phyloP scores from a whole-genome alignment of 176 grass and related monocot genomes.

The Avena atlantica region DNA sequence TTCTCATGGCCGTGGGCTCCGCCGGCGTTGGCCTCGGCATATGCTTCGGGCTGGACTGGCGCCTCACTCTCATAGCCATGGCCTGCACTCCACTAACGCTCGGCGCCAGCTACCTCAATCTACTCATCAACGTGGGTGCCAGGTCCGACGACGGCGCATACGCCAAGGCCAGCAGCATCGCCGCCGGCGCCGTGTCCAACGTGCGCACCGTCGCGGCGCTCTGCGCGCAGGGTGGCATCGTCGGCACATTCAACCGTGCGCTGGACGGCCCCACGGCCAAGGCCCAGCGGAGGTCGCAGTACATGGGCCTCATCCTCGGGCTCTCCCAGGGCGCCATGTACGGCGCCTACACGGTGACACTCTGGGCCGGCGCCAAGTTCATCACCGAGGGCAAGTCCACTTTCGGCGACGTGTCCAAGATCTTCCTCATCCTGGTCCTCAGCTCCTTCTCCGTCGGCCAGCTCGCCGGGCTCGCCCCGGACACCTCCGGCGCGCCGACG shows the following conservation, averaged over 20 bases:
- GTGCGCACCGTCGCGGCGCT: slow-evolving; percentile 55
- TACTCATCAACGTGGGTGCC: slow-evolving; percentile 55
- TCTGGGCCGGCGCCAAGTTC: slow-evolving; percentile 56
- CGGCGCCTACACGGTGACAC: slow-evolving; percentile 52
- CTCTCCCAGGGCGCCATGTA: slow-evolving; percentile 66
- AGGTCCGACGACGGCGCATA: slow-evolving; percentile 43
- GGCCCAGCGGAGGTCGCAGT: slow-evolving; percentile 25
- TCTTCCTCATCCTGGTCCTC: slow-evolving; percentile 69
- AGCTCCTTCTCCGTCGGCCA: slow-evolving; percentile 63
- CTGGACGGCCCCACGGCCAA: slow-evolving; percentile 22
- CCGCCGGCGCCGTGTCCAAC: slow-evolving; percentile 54
- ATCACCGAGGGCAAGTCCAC: slow-evolving; percentile 30
- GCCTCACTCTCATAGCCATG: slow-evolving; percentile 55
- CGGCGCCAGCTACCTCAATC: slow-evolving; percentile 55
- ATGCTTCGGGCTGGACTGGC: slow-evolving; percentile 61
- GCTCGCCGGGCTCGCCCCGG: slow-evolving; percentile 54
- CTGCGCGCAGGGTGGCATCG: slow-evolving; percentile 46
- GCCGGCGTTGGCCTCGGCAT: slow-evolving; percentile 62
- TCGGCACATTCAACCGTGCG: slow-evolving; percentile 41
- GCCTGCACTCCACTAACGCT: slow-evolving; percentile 55
- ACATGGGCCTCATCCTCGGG: slow-evolving; percentile 59
- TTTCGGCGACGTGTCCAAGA: slow-evolving; percentile 68
- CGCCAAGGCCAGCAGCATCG: slow-evolving; percentile 49
- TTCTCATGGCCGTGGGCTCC: slow-evolving; percentile 63
- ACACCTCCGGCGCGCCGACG: slow-evolving; percentile 47